Evolutionary conservation across 495 filamentous ascomycete genomes (phyloP).

Genomic region (Podospora pseudopauciseta): DNA sequence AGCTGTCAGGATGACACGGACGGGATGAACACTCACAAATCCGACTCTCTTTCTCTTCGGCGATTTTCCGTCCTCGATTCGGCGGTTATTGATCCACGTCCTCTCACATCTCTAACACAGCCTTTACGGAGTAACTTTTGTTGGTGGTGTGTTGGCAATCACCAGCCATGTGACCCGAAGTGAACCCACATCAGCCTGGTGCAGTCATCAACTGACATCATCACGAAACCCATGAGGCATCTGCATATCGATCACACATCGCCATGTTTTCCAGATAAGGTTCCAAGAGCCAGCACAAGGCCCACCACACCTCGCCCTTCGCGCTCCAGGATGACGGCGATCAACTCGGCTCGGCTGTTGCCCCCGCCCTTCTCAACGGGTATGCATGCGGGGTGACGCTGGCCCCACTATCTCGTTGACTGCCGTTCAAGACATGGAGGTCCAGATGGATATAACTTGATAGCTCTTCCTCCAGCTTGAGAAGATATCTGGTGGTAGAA

Average conservation of each 20-base stretch:
- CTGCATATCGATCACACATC: too few relatives aligned
- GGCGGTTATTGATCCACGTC: neutral
- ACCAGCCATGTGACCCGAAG: too few relatives aligned
- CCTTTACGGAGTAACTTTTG: too few relatives aligned
- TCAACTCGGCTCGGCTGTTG: neutral
- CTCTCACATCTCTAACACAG: too few relatives aligned
- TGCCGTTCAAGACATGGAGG: neutral
- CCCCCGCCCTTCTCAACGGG: neutral
- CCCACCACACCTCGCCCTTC: neutral
- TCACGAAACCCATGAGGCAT: too few relatives aligned
- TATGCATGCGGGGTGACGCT: neutral
- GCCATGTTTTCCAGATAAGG: too few relatives aligned
- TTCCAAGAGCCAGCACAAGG: neutral
- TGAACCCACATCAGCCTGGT: too few relatives aligned
- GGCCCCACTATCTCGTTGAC: neutral
- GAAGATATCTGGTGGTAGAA: too few relatives aligned
- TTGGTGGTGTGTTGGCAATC: too few relatives aligned
- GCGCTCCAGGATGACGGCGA: neutral
- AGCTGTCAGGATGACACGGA: neutral
- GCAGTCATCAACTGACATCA: too few relatives aligned
- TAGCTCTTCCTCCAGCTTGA: neutral
- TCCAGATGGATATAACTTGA: neutral
- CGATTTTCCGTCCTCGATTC: neutral
- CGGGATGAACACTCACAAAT: neutral
- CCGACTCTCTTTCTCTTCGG: neutral